Conservation (phyloP, 805 yeast genomes). For the Zygoascus biomembranicola region DNA sequence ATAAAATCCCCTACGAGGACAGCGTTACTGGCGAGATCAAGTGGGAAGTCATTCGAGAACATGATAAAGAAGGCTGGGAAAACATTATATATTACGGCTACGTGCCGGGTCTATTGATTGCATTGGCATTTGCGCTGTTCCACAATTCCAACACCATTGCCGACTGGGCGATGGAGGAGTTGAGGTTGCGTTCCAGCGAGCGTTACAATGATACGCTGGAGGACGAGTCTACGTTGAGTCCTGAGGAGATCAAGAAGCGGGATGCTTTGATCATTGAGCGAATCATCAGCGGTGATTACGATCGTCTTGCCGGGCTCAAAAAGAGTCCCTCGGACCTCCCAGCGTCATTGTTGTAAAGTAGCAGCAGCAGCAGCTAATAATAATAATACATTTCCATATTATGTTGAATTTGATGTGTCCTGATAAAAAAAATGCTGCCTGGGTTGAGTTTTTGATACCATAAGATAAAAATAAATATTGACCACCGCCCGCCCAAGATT, state of each 20-base stretch:
- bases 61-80: conserved; percentile 83
- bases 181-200: conserved; percentile 67
- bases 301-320: conserved; percentile 37
- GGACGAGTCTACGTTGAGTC: conserved; percentile 33
- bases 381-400: too few relatives aligned
- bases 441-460: too few relatives aligned
- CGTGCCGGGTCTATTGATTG: conserved; percentile 57
- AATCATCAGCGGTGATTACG: conserved; percentile 78
- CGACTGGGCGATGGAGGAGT: conserved; percentile 81
- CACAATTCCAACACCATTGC: conserved; percentile 43
- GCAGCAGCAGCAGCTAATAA: too few relatives aligned
- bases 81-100: conserved; percentile 60
- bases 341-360: conserved; percentile 23
- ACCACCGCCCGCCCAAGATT: too few relatives aligned
- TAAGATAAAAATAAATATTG: too few relatives aligned
- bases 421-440: too few relatives aligned
- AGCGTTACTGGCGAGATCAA: conserved; percentile 67
- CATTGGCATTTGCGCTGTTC: conserved; percentile 45
- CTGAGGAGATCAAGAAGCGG: conserved; percentile 54
- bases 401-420: too few relatives aligned
- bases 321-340: conserved; percentile 30
- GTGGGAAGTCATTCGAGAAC: conserved; percentile 70
- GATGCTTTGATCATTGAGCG: conserved; percentile 76
- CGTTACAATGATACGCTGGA: conserved; percentile 49
- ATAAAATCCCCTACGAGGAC: conserved; percentile 77